Base-by-base conservation (phyloP, 208 protist genomes). In the Crithidia fasciculata region DNA sequence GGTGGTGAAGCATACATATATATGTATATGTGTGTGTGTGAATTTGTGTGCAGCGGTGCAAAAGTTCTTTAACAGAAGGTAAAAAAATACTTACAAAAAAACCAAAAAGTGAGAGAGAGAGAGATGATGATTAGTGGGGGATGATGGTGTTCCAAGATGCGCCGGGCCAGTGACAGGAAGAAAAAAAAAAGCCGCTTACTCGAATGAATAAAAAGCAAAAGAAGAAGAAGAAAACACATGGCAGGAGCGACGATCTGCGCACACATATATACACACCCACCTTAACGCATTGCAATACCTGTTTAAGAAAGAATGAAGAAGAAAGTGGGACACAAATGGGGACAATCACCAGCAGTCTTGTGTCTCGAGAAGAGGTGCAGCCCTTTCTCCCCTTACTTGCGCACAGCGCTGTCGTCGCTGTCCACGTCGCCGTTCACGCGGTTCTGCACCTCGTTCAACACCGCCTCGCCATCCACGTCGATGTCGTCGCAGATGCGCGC, bases 401-500 rank as follows among this genome's bases (percentile, higher is more conserved):
- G 58, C 8, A 41, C 19, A 0, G 47, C 47, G 19, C 44, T 68
- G 15, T 45, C 37, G 37, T 53, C 12, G 45, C 12, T 13, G 45
- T 57, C 40, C 50, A 60, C 5, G 8, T 15, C 64, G 5, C 12
- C 50, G 16, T 45, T 36, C 39, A 49, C 41, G 4, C 18, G 4
- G 41, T 61, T 37, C 49, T 77, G 50, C 39, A 78, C 43, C 62
- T 69, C 69, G 16, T 64, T 52, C 36, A 19, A 49, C 16, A 87
- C 68, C n/a, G 69, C 57, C 18, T 86, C 70, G 12, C 86, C 83
- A 49, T 88, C 73, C 53, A 80, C 72, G 57, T 91, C 76, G 52
- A 87, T 75, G n/a, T 86, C 68, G 61, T 91, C 83, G 55, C 77
- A 84, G 16, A 91, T 79, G 61, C 80, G 86, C n/a, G 80, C 84